Evolutionary conservation across 495 filamentous ascomycete genomes (phyloP).

Genomic region (Aspergillus asperescens): DNA sequence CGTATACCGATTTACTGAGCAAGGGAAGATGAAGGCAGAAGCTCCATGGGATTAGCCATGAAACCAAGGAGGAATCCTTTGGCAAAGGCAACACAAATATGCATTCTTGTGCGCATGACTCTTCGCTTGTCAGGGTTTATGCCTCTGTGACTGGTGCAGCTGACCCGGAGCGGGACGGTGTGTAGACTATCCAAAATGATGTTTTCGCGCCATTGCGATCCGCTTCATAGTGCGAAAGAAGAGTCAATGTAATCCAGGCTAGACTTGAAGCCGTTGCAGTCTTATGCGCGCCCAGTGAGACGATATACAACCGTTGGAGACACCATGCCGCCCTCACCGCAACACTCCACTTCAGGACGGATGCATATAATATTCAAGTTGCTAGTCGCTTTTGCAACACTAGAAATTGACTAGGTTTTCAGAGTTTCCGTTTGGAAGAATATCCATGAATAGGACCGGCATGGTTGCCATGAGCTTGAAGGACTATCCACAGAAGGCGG

Average conservation of each 20-base stretch:
- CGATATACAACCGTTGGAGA: no score
- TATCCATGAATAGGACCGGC: no score
- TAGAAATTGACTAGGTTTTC: no score
- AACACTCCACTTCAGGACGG: no score
- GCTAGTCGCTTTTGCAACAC: no score
- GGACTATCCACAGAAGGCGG: not conserved
- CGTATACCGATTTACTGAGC: not conserved
- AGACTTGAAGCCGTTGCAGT: no score
- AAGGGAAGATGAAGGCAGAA: not conserved
- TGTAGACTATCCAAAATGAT: not conserved
- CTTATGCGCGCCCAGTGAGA: not conserved
- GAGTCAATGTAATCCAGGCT: no score
- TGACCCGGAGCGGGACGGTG: constrained; percentile 9
- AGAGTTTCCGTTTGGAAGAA: no score
- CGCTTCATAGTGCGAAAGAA: not conserved
- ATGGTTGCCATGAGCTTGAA: no score
- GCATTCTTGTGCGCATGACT: constrained; percentile 19
- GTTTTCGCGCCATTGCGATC: not conserved
- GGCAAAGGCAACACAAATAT: constrained; percentile 6
- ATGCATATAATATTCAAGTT: no score
- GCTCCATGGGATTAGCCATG: not conserved
- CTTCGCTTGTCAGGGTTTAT: not conserved
- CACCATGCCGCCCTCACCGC: no score
- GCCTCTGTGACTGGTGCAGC: constrained; percentile 16
- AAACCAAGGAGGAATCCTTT: not conserved